Evolutionary conservation across 306 rosid species (phyloP), one percentile per base, ranked within the genome.

Genomic region (Delonix regia): DNA sequence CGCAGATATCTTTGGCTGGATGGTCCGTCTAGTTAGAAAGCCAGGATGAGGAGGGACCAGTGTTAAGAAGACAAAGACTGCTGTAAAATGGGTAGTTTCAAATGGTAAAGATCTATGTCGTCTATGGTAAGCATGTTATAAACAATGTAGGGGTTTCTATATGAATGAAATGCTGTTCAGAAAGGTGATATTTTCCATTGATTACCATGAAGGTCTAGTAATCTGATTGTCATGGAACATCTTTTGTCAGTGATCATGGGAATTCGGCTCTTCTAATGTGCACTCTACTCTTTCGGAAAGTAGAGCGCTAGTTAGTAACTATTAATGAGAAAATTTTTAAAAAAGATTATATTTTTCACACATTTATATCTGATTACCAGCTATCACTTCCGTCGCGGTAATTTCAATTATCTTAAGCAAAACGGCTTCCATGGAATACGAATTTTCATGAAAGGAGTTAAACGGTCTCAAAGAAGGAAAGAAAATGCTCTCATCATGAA

Each of bases 41-140:
- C 28, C 74, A 71, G 63, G 27, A 44, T 30, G 70, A 81, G 78
- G 67, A 56, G 21, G 78, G 67, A 56, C 8, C 30, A 55, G 38
- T 27, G 64, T 57, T 18, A 34, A 70, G 83, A 83, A 85, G 27
- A 59, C 71, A 73, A 64, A 79, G 65, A 84, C 80, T 74, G 70
- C 63, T 89, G 94, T 89, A 85, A 79, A 83, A 86, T 82, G 90
- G 83, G 80, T 56, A 69, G 87, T 85, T 83, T 82, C 83, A 73
- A 60, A 82, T 76, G 47, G 76, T 71, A 77, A 77, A 83, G 83
- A 84, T 86, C 90, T 82, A 76, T 83, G 84, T 80, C 57, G 70
- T 78, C 77, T 64, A 48, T 84, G 72, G 78, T 72, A 22, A 75
- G 86, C 39, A 74, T 86, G 91, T 75, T 85, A 81, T 74, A 71